A percentile compares a stretch with the other conserved stretches of the same genome.
Evolutionary conservation across 2,329 filamentous ascomycete species (phyloP).

Genomic region (Hypoxylon sp.): DNA sequence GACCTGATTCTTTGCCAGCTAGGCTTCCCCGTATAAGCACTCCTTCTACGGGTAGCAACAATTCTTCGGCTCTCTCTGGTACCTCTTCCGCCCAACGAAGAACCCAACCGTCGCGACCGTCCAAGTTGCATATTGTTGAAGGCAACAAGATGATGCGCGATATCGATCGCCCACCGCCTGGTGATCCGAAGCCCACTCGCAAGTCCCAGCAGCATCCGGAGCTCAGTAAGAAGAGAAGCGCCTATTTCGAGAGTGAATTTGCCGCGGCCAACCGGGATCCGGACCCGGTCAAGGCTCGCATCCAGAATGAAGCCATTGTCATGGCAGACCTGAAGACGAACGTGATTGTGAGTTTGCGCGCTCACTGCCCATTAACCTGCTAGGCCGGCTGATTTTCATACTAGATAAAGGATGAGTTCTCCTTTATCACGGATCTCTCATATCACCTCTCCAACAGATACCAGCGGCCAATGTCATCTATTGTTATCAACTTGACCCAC

Average conservation of each 20-base stretch:
- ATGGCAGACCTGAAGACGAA: conserved; percentile 75
- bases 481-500: conserved; percentile 82
- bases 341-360: conserved; percentile 64
- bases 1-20: conserved; percentile 40
- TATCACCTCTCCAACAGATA: conserved; percentile 81
- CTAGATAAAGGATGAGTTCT: conserved; percentile 80
- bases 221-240: conserved; percentile 55
- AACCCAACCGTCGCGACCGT: conserved; percentile 39
- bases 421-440: conserved; percentile 79
- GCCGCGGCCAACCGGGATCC: conserved; percentile 50
- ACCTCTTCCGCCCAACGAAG: conserved; percentile 54
- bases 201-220: conserved; percentile 52
- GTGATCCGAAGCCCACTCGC: conserved; percentile 52
- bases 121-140: conserved; percentile 53
- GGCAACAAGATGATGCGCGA: conserved; percentile 55
- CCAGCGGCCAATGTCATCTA: conserved; percentile 77
- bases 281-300: conserved; percentile 58
- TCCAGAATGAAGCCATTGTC: conserved; percentile 68
- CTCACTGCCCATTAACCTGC: neutral
- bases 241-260: conserved; percentile 63
- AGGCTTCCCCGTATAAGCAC: conserved; percentile 38
- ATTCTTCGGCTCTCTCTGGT: conserved; percentile 27
- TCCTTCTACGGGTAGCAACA: conserved; percentile 16
- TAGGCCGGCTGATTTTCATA: conserved; percentile 18
- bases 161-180: conserved; percentile 57